Conservation (phyloP, 371 early-diverging fungal genomes). For the Quaeritorhiza haematococci region DNA sequence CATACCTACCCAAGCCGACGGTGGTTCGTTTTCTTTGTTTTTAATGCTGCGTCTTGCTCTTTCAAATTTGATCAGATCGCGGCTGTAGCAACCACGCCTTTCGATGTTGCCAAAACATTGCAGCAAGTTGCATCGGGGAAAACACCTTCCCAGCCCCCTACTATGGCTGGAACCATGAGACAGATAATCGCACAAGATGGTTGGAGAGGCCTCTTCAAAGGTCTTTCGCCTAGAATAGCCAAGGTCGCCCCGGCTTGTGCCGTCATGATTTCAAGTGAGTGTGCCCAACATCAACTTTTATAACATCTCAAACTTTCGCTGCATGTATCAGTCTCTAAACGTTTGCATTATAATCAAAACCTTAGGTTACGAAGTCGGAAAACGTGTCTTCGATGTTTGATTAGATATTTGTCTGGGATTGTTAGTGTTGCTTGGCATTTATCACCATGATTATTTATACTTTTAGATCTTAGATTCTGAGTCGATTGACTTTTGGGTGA, state of each 20-base stretch:
- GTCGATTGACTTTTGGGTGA: no score
- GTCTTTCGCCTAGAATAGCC: conserved; percentile 68
- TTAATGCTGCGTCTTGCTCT: not conserved
- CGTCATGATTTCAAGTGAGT: conserved; percentile 78
- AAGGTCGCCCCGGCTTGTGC: conserved; percentile 95
- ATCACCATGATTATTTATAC: no score
- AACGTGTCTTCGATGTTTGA: conserved; percentile 32
- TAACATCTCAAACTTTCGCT: no score
- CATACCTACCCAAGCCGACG: no score
- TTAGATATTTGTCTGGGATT: no score
- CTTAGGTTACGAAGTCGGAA: conserved; percentile 36
- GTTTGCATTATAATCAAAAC: not conserved
- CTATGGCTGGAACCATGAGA: conserved; percentile 36
- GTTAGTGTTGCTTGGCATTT: no score
- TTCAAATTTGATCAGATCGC: conserved; percentile 53
- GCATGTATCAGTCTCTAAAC: not conserved
- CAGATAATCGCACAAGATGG: conserved; percentile 69
- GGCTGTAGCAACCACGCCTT: conserved; percentile 85
- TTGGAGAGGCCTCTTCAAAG: conserved; percentile 63
- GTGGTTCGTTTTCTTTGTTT: not conserved
- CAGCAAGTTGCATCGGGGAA: conserved; percentile 54
- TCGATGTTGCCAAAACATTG: conserved; percentile 92
- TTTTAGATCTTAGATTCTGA: no score
- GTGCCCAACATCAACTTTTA: no score
- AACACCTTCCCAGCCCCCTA: not conserved